Percentiles rank a stretch among this genome's conserved stretches.
Conservation (phyloP, 2,329 filamentous ascomycete genomes). For the Emericellopsis atlantica region DNA sequence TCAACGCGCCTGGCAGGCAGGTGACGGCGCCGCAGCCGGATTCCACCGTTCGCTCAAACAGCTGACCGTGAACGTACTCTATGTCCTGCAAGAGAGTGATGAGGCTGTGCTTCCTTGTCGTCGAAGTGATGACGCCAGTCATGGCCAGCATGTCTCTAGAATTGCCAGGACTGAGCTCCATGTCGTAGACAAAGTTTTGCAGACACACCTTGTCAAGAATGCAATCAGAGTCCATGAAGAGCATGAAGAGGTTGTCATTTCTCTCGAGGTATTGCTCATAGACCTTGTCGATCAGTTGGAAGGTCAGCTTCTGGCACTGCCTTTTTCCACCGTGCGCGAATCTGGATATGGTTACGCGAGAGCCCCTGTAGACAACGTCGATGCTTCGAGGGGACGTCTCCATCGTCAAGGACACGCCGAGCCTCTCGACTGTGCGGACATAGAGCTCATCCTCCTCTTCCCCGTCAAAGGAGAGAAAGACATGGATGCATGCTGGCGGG, state of each 20-base stretch:
- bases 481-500: conserved; percentile 79
- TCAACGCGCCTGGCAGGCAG: conserved; percentile 88
- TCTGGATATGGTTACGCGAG: conserved; percentile 78
- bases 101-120: conserved; percentile 74
- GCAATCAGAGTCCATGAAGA: conserved; percentile 97
- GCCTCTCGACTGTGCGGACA: conserved; percentile 69
- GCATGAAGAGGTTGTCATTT: conserved; percentile 86
- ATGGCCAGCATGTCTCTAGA: conserved; percentile 89
- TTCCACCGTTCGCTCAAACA: conserved; percentile 92
- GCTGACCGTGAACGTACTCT: conserved; percentile 94
- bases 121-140: conserved; percentile 95
- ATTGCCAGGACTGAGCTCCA: conserved; percentile 92
- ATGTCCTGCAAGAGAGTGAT: conserved; percentile 93
- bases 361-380: conserved; percentile 72
- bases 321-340: conserved; percentile 92
- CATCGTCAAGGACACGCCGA: conserved; percentile 68
- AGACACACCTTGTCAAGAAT: conserved; percentile 84
- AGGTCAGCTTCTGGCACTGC: conserved; percentile 86
- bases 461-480: conserved; percentile 92
- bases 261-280: conserved; percentile 76
- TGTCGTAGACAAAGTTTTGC: conserved; percentile 97
- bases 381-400: conserved; percentile 80
- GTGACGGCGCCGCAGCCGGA: conserved; percentile 90
- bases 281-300: conserved; percentile 84
- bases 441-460: conserved; percentile 83